Percentiles rank a stretch among this genome's conserved stretches.
Evolutionary conservation across 2,329 filamentous ascomycete genomes (phyloP).

Genomic region (Stachybotrys elegans): DNA sequence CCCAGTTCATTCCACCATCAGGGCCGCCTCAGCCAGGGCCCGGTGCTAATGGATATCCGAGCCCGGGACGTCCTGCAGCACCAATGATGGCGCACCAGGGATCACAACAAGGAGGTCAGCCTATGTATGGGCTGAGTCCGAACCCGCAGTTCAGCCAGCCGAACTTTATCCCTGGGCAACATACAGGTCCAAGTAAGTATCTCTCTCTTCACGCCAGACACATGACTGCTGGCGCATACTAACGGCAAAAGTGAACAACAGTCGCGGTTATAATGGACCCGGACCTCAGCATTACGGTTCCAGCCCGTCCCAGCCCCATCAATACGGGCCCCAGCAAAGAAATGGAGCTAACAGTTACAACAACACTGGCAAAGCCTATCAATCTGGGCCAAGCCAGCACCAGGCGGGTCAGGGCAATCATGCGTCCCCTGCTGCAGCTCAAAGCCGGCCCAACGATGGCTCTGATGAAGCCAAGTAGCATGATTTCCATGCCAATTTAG

Average conservation of each 20-base stretch:
- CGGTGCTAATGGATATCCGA: constrained; percentile 76
- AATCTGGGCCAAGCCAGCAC: constrained; percentile 24
- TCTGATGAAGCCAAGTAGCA: constrained; percentile 40
- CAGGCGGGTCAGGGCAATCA: constrained; percentile 31
- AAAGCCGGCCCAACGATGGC: constrained; percentile 28
- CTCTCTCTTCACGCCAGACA: constrained; percentile 4
- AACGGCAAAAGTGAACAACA: constrained; percentile 48
- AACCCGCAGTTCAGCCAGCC: constrained; percentile 71
- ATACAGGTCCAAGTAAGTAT: constrained; percentile 65
- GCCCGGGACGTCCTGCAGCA: constrained; percentile 71
- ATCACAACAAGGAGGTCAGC: constrained; percentile 87
- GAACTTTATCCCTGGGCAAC: constrained; percentile 64
- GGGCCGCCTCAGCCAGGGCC: constrained; percentile 55
- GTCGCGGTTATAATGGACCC: constrained; percentile 54
- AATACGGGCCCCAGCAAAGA: constrained; percentile 52
- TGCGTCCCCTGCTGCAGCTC: constrained; percentile 26
- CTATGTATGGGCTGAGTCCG: constrained; percentile 70
- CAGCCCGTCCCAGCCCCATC: constrained; percentile 61
- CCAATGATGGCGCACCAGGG: constrained; percentile 94
- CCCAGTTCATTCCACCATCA: constrained; percentile 58
- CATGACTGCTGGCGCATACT: constrained; percentile 26
- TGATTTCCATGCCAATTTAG: constrained; percentile 2
- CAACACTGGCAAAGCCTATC: constrained; percentile 44
- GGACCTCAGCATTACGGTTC: constrained; percentile 59
- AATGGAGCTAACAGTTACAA: constrained; percentile 52